phyloP scores from a whole-genome alignment of 2,329 filamentous ascomycete species.

The Paecilomyces sp. region DNA sequence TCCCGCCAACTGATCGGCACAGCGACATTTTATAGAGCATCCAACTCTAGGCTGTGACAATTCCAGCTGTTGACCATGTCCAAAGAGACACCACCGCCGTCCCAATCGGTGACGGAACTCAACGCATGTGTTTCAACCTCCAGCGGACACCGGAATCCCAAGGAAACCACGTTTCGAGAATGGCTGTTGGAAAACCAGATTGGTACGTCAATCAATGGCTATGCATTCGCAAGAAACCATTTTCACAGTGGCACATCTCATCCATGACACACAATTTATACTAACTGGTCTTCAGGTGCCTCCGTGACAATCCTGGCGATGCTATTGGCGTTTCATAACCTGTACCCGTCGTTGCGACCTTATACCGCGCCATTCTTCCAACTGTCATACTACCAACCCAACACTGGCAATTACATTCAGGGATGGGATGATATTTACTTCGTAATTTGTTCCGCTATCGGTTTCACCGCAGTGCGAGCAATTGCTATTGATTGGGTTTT shows the following conservation, averaged over 20 bases:
- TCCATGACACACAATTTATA: neutral
- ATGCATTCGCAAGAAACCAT: neutral
- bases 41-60: neutral
- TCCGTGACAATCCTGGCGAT: conserved; percentile 79
- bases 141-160: conserved; percentile 19
- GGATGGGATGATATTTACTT: conserved; percentile 75
- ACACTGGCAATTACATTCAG: conserved; percentile 62
- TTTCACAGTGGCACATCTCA: neutral
- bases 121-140: conserved; percentile 34
- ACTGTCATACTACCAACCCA: conserved; percentile 71
- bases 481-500: conserved; percentile 81
- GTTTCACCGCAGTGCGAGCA: conserved; percentile 81
- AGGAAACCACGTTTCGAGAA: conserved; percentile 36
- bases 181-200: conserved; percentile 76
- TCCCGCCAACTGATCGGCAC: neutral
- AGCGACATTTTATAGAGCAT: neutral
- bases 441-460: conserved; percentile 69
- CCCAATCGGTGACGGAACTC: conserved; percentile 27
- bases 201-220: conserved; percentile 48
- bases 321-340: conserved; percentile 71
- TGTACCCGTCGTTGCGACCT: conserved; percentile 70
- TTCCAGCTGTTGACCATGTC: conserved; percentile 21
- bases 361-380: conserved; percentile 84
- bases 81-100: conserved; percentile 21
- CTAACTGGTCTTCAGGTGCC: conserved; percentile 51